These are phyloP conservation scores for Vitis hybrid DNA, from an alignment of 177 flowering plant genomes.

Conservation along the genomic window DNA sequence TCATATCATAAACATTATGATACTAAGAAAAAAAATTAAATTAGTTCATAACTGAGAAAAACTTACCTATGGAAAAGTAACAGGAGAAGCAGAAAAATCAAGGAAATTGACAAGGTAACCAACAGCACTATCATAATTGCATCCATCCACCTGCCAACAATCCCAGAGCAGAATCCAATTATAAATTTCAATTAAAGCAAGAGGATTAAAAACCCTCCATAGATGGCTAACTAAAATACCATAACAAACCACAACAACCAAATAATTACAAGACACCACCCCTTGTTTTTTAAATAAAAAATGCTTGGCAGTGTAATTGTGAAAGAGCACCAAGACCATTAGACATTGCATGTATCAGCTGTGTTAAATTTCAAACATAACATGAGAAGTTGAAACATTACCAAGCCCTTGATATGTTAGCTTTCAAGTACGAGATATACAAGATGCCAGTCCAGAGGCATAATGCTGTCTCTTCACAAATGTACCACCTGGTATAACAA, in stretches of 20 bases:
- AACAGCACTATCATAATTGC: conserved; percentile 66
- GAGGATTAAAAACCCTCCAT: background rate
- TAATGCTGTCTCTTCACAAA: conserved; percentile 80
- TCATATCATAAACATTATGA: background rate
- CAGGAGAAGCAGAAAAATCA: conserved; percentile 71
- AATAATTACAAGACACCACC: too few relatives aligned
- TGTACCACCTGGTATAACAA: conserved; percentile 74
- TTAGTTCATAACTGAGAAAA: background rate
- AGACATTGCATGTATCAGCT: background rate
- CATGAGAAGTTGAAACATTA: conserved; percentile 21
- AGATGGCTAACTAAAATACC: too few relatives aligned
- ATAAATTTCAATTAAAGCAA: background rate
- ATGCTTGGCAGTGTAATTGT: too few relatives aligned
- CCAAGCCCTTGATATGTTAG: conserved; percentile 64
- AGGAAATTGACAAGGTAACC: conserved; percentile 47
- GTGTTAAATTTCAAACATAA: background rate
- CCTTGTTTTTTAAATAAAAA: too few relatives aligned
- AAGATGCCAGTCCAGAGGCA: conserved; percentile 86
- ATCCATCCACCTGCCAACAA: conserved; percentile 76
- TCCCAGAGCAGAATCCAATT: conserved; percentile 9
- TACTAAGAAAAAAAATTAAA: background rate
- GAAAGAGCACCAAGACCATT: background rate
- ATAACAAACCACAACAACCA: too few relatives aligned
- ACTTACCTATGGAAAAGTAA: conserved; percentile 84
- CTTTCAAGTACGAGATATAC: conserved; percentile 70